Evolutionary conservation across 257 asterid genomes (phyloP).

Genomic region (Mitragyna speciosa): DNA sequence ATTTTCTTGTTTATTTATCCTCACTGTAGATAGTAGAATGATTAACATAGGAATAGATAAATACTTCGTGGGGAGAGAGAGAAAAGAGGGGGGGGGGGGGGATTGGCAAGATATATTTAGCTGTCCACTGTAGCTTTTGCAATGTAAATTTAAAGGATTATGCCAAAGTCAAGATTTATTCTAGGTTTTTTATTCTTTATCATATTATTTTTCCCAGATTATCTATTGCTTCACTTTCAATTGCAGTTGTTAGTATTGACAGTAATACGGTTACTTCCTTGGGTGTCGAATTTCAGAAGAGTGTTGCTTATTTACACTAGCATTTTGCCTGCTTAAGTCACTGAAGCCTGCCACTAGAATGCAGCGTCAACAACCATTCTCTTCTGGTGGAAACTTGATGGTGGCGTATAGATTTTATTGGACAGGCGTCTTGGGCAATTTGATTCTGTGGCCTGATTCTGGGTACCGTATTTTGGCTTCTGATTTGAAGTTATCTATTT

Average conservation of each 20-base stretch:
- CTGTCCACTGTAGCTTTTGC: constrained; percentile 21
- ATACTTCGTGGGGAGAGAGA: constrained; percentile 26
- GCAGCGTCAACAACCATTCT: too few relatives aligned
- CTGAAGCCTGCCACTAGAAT: background rate
- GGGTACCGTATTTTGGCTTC: background rate
- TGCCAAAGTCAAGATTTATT: background rate
- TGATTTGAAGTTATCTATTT: too few relatives aligned
- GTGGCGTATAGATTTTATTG: background rate
- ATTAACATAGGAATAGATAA: constrained; percentile 55
- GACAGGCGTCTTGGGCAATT: background rate
- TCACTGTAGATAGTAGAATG: constrained; percentile 36
- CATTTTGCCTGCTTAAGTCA: background rate
- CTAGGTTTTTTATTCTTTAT: background rate
- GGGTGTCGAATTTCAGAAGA: background rate
- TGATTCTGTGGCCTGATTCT: background rate
- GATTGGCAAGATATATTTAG: background rate
- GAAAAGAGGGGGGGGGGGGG: background rate
- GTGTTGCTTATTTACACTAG: background rate
- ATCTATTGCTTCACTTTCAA: background rate
- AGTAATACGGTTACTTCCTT: background rate
- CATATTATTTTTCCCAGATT: background rate
- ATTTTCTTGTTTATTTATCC: constrained; percentile 33
- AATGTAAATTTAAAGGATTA: constrained; percentile 48
- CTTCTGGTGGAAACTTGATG: background rate
- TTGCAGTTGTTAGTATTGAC: background rate